Percentiles rank a stretch among this genome's conserved stretches.
phyloP scores from a whole-genome alignment of 2,329 filamentous ascomycete species.

The Aspergillus sp. region DNA sequence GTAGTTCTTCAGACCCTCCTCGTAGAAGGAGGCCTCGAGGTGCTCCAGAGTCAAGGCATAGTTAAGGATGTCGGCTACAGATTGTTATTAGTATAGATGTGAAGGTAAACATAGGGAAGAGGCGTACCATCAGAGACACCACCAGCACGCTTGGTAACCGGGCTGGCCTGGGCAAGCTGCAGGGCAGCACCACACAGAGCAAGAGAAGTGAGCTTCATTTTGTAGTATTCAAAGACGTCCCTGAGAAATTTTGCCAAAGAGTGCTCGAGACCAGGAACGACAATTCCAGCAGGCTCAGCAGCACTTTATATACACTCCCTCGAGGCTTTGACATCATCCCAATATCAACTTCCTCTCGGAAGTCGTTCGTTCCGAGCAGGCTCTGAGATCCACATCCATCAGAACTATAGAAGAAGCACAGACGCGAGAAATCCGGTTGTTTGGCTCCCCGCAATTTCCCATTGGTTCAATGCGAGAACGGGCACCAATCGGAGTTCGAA shows the following conservation, averaged over 20 bases:
- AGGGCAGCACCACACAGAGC: neutral
- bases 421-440: too few species aligned
- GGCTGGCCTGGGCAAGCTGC: neutral
- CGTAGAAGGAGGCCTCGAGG: slow-evolving; percentile 64
- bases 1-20: slow-evolving; percentile 59
- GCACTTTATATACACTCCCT: too few species aligned
- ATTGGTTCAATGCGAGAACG: too few species aligned
- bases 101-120: neutral
- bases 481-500: too few species aligned
- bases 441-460: too few species aligned
- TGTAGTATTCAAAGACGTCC: neutral
- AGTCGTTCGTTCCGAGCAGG: too few species aligned
- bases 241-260: neutral
- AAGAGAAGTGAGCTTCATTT: neutral
- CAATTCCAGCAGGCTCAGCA: neutral
- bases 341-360: too few species aligned
- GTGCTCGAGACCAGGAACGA: neutral
- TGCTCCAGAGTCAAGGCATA: slow-evolving; percentile 48
- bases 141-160: neutral
- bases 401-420: too few species aligned
- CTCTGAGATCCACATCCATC: too few species aligned
- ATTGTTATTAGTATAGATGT: neutral
- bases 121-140: neutral
- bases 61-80: slow-evolving; percentile 21
- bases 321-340: too few species aligned